Base-by-base conservation (phyloP, 768 basidiomycete genomes). In the Mycena indigotica region DNA sequence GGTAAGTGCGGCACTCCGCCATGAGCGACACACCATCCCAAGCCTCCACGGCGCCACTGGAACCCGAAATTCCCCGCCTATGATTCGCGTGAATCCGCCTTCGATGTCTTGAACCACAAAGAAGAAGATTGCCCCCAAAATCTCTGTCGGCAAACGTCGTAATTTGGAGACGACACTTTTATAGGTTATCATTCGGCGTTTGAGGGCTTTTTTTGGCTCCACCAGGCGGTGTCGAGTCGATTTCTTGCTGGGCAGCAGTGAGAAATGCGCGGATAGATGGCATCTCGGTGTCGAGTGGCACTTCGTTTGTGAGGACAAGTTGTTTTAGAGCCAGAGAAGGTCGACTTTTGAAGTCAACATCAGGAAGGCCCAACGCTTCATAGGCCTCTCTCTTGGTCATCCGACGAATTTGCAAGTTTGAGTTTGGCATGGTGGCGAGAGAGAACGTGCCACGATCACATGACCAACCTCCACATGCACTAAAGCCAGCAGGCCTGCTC, bases 61-160 rank as follows among this genome's bases (percentile, higher is more conserved):
- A 6, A 48, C 24, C 24, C 24, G 46, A 28, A 12, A 48, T 10
- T 25, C 46, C 13, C 46, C 46, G 6, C n/a, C 46, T 12, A 24
- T 6, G 46, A 5, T 4, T 12, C 46, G 46, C 25, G 21, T 28
- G 25, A 24, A 48, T 8, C 46, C 46, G 46, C 28, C 12, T 45
- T 8, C 19, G 46, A 48, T 21, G 23, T 48, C 25, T 23, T 10
- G 4, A 12, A 48, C 46, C 24, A n/a, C 46, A 28, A 48, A 48
- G 10, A 48, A n/a, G 19, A 49, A 56, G 12, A 56, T 56, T 30
- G 35, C 29, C 17, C 29, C 29, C n/a, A 49, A 32, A 24, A 56
- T 23, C 12, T 56, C 48, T 6, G 21, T 17, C 10, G 44, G 55
- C 13, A 56, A 21, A 15, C 55, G 55, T 12, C 55, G 48, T 19